Conservation (phyloP, 306 rosid species). For the Sechiopsis laciniata region DNA sequence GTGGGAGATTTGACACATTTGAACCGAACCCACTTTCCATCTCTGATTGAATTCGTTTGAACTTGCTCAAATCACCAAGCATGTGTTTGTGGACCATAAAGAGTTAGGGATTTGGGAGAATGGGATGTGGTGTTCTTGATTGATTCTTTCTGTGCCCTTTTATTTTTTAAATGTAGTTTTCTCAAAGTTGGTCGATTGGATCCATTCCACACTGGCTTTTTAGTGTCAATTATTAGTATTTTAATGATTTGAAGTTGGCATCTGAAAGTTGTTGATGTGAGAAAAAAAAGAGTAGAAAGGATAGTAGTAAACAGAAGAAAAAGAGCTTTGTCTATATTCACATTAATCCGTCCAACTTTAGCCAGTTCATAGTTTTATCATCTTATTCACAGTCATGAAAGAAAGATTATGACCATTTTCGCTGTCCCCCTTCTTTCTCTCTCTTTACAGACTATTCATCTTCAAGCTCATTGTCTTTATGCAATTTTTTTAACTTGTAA, state of each 20-base stretch:
- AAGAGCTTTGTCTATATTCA: slow-evolving; percentile 18
- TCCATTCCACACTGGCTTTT: slow-evolving; percentile 18
- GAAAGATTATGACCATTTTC: slow-evolving; percentile 4
- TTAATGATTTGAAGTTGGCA: background rate
- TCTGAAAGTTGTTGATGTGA: slow-evolving; percentile 2
- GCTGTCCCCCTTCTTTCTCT: background rate
- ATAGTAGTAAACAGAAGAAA: slow-evolving; percentile 14
- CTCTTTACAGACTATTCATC: background rate
- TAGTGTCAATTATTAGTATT: slow-evolving; percentile 9
- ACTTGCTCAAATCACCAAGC: background rate
- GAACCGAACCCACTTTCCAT: background rate
- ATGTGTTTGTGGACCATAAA: slow-evolving; percentile 19
- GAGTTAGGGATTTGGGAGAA: background rate
- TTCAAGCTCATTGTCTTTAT: slow-evolving; percentile 7
- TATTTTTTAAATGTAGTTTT: background rate
- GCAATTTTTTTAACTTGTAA: background rate
- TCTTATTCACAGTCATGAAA: background rate
- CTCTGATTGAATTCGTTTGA: background rate
- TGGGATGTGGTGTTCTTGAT: background rate
- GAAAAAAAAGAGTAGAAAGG: background rate
- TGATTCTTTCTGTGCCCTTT: background rate
- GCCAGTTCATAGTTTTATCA: slow-evolving; percentile 16
- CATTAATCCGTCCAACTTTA: slow-evolving; percentile 17
- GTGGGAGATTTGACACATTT: slow-evolving; percentile 11
- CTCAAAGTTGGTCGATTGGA: slow-evolving; percentile 2